phyloP scores from a whole-genome alignment of 768 basidiomycete species.

The Punctularia strigosozonata region DNA sequence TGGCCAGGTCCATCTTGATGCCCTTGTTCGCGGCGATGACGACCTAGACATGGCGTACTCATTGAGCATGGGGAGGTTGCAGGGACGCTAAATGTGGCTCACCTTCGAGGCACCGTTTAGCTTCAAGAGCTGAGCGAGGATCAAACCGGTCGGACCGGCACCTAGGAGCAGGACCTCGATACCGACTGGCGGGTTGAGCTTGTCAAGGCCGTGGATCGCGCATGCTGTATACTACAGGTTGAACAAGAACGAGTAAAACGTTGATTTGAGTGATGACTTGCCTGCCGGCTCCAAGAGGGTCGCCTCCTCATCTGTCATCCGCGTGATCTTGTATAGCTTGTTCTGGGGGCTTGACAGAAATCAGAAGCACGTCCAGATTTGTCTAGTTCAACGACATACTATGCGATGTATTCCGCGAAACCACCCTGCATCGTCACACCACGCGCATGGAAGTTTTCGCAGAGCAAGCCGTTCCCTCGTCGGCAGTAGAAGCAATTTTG shows the following conservation, averaged over 20 bases:
- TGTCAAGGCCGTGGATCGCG: slow-evolving; percentile 33
- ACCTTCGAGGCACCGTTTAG: slow-evolving; percentile 74
- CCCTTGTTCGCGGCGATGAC: slow-evolving; percentile 87
- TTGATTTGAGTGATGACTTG: too few relatives aligned
- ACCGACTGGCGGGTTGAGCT: slow-evolving; percentile 27
- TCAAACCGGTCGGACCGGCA: slow-evolving; percentile 12
- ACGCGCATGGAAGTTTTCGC: slow-evolving; percentile 73
- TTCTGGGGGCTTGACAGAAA: slow-evolving; percentile 15
- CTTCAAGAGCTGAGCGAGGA: slow-evolving; percentile 34
- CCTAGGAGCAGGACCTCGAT: slow-evolving; percentile 29
- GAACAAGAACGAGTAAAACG: too few relatives aligned
- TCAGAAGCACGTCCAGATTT: not conserved
- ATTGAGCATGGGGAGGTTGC: too few relatives aligned
- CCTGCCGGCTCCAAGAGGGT: slow-evolving; percentile 31
- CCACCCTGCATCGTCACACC: slow-evolving; percentile 78
- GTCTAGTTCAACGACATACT: slow-evolving; percentile 32
- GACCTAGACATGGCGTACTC: too few relatives aligned
- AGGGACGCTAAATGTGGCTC: too few relatives aligned
- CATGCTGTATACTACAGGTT: too few relatives aligned
- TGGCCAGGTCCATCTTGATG: slow-evolving; percentile 82
- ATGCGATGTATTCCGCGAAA: slow-evolving; percentile 82
- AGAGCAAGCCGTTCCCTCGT: slow-evolving; percentile 69
- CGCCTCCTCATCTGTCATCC: slow-evolving; percentile 29
- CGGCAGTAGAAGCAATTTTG: slow-evolving; percentile 82
- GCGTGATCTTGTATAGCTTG: slow-evolving; percentile 28